A percentile compares a stretch with the other conserved stretches of the same genome.
Conservation (phyloP, 768 basidiomycete species). For the Coprinellus micaceus region DNA sequence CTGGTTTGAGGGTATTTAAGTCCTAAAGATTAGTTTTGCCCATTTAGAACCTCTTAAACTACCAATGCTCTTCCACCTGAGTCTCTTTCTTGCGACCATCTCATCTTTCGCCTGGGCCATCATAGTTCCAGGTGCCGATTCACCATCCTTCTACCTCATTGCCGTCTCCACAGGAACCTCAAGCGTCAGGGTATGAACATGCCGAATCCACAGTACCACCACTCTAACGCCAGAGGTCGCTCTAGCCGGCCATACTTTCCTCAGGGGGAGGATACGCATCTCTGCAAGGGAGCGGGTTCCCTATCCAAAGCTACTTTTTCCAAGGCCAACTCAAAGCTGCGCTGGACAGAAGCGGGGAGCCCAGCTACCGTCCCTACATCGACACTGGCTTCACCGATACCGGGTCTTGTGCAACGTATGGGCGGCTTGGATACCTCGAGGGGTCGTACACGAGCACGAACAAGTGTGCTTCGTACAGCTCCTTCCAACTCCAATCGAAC, state of each 20-base stretch:
- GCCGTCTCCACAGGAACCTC: conserved; percentile 12
- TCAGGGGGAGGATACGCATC: conserved; percentile 15
- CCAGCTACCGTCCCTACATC: conserved; percentile 12
- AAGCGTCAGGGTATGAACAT: conserved; percentile 21
- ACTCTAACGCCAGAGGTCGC: background rate
- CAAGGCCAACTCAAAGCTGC: conserved; percentile 17
- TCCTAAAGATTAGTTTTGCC: background rate
- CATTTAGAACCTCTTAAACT: background rate
- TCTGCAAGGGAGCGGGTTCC: conserved; percentile 18
- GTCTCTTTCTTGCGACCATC: background rate
- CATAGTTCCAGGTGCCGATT: conserved; percentile 19
- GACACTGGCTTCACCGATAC: conserved; percentile 9
- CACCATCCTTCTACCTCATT: conserved; percentile 26
- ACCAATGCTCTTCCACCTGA: background rate
- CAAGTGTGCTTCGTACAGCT: conserved; percentile 21
- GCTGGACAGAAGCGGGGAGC: conserved; percentile 6
- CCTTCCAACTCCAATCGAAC: conserved; percentile 21
- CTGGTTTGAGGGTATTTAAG: background rate
- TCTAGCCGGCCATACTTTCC: background rate
- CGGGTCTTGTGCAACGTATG: conserved; percentile 20
- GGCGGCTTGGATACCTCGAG: conserved; percentile 18
- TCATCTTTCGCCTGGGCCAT: conserved; percentile 1
- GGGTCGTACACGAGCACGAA: conserved; percentile 14
- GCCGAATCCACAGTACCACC: background rate
- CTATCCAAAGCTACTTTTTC: conserved; percentile 24